Base-by-base conservation (phyloP, 2,329 filamentous ascomycete species). In the Chalara sp. region DNA sequence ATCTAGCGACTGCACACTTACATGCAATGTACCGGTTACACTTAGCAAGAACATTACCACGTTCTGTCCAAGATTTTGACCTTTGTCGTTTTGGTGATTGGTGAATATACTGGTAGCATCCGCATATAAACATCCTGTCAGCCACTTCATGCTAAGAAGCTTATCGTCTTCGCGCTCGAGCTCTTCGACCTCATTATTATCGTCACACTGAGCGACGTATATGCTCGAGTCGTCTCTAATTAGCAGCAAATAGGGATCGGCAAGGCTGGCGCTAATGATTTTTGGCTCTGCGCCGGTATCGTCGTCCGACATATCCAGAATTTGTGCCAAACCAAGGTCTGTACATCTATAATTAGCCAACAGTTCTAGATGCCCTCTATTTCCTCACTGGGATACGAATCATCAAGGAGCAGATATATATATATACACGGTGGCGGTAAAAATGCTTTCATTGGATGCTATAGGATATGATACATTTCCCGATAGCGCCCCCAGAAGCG, bases 291-390 rank as follows among this genome's bases (percentile, higher is more conserved):
- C 84, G 10, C 87, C 90, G 0, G 85, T 91, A 57, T 93, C 88
- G 61, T 96, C 93, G 61, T 97, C 93, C 55, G 89, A 80, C 79
- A 97, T 89, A 1, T 91, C 89, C 46, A 96, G 78, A 49, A 99
- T 97, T 63, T 97, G 92, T 44, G 85, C 84, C 48, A 99, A 77
- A 8, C 86, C 88, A 53, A 99, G 79, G 67, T 95, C 89, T 89
- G 62, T 46, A 49, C 50, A 46, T 49, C 42, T 45, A 29, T 41
- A 29, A 43, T 60, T 42, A 57, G 49, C 56, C 52, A 37, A 46
- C 13, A 35, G 43, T 53, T 46, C 41, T 53, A 29, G 33, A 37
- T 46, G 30, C 32, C 32, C 32, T 53, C 21, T 21, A 21, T 21
- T 21, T 21, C 21, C 21, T 21, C 21, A 21, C 21, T 21, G 21